Evolutionary conservation across 1,139 yeast genomes (phyloP).

Genomic region (Chernovozyma aurita): DNA sequence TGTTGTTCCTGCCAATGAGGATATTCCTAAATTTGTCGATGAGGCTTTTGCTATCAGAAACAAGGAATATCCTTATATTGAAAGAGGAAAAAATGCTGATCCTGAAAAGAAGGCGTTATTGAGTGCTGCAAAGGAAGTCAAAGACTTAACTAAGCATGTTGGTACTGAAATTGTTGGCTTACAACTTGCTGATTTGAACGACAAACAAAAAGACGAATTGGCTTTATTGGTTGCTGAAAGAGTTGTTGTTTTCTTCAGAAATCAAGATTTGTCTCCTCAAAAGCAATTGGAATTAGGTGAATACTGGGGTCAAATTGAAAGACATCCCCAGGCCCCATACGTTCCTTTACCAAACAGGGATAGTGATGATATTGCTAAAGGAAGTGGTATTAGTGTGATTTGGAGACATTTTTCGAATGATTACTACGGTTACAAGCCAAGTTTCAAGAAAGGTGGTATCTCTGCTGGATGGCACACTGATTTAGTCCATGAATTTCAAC

Average conservation of each 20-base stretch:
- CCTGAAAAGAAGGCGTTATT: conserved; percentile 50
- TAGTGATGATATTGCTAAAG: conserved; percentile 10
- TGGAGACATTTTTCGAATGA: conserved; percentile 31
- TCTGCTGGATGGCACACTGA: conserved; percentile 41
- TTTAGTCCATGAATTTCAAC: conserved; percentile 43
- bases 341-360: conserved; percentile 21
- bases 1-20: conserved; percentile 18
- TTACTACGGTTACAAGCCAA: conserved; percentile 18
- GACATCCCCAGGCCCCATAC: conserved; percentile 23
- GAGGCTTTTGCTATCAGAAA: conserved; percentile 46
- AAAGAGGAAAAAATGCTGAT: conserved; percentile 47
- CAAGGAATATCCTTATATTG: conserved; percentile 36
- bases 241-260: conserved; percentile 40
- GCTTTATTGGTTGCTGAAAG: conserved; percentile 41
- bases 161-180: conserved; percentile 58
- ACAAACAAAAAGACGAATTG: conserved; percentile 50
- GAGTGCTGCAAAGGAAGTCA: conserved; percentile 49
- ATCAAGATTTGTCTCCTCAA: conserved; percentile 32
- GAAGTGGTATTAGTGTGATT: conserved; percentile 35
- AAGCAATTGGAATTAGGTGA: conserved; percentile 31
- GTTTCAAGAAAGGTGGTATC: conserved; percentile 5
- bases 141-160: conserved; percentile 41
- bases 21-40: conserved; percentile 48
- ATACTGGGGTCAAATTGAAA: conserved; percentile 29
- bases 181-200: conserved; percentile 44